phyloP scores from a whole-genome alignment of 768 basidiomycete species.

The Termitomyces heimii region DNA sequence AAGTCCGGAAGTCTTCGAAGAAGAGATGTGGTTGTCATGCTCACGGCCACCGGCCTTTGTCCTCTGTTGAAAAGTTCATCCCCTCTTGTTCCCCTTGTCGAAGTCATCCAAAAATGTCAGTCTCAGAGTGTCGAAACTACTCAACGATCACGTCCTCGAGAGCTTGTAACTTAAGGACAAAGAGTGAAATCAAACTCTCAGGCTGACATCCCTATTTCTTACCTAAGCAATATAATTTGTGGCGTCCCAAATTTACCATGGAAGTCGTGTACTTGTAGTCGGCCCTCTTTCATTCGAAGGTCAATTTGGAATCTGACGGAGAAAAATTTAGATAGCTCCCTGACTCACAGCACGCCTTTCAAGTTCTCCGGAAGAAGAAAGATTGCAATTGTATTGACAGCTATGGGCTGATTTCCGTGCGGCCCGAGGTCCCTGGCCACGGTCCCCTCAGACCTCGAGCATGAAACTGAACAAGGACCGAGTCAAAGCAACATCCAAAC shows the following conservation, averaged over 20 bases:
- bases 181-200: neutral
- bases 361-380: neutral
- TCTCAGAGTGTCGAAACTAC: neutral
- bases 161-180: neutral
- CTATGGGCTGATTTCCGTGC: constrained; percentile 21
- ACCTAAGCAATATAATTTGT: neutral
- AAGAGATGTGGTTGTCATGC: neutral
- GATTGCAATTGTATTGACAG: neutral
- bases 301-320: neutral
- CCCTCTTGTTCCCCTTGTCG: neutral
- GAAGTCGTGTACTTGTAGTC: neutral
- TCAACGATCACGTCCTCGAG: neutral
- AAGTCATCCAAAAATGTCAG: neutral
- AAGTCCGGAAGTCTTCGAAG: neutral
- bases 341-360: neutral
- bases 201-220: neutral
- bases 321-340: no score
- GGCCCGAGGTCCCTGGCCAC: constrained; percentile 84
- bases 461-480: constrained; percentile 75
- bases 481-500: constrained; percentile 94
- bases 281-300: neutral
- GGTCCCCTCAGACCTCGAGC: constrained; percentile 86
- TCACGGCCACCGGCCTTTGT: constrained; percentile 1
- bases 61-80: neutral
- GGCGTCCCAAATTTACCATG: neutral